Evolutionary conservation across 2,329 filamentous ascomycete genomes (phyloP).

Genomic region (Diaporthe citri): DNA sequence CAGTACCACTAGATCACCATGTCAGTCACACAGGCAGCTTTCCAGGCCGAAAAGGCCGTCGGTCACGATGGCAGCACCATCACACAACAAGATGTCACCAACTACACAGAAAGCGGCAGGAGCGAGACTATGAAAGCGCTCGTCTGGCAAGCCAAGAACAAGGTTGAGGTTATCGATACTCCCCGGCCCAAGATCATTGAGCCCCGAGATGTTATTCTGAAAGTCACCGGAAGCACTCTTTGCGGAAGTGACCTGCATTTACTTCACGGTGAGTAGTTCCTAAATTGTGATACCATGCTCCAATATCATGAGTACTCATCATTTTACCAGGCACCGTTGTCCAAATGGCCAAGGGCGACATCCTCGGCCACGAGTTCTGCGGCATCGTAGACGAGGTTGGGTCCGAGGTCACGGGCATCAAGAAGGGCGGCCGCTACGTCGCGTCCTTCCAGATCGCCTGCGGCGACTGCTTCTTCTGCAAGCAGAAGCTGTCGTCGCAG

Average conservation of each 20-base stretch:
- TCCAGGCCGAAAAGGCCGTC: slow-evolving; percentile 73
- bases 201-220: slow-evolving; percentile 81
- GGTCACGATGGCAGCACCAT: slow-evolving; percentile 76
- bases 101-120: slow-evolving; percentile 63
- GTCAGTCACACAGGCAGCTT: slow-evolving; percentile 76
- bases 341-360: slow-evolving; percentile 73
- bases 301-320: neutral
- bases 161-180: slow-evolving; percentile 76
- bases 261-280: slow-evolving; percentile 57
- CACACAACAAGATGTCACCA: slow-evolving; percentile 77
- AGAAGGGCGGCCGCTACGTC: slow-evolving; percentile 78
- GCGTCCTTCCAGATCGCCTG: slow-evolving; percentile 89
- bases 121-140: slow-evolving; percentile 82
- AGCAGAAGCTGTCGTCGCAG: slow-evolving; percentile 81
- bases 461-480: slow-evolving; percentile 80
- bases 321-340: slow-evolving; percentile 58
- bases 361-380: slow-evolving; percentile 74
- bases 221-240: slow-evolving; percentile 75
- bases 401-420: slow-evolving; percentile 63
- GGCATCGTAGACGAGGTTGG: slow-evolving; percentile 70
- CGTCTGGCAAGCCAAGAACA: slow-evolving; percentile 86
- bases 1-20: slow-evolving; percentile 51
- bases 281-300: neutral
- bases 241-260: slow-evolving; percentile 72
- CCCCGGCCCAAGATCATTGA: slow-evolving; percentile 81